Conservation (phyloP, 257 asterid species). For the Coffea canephora region DNA sequence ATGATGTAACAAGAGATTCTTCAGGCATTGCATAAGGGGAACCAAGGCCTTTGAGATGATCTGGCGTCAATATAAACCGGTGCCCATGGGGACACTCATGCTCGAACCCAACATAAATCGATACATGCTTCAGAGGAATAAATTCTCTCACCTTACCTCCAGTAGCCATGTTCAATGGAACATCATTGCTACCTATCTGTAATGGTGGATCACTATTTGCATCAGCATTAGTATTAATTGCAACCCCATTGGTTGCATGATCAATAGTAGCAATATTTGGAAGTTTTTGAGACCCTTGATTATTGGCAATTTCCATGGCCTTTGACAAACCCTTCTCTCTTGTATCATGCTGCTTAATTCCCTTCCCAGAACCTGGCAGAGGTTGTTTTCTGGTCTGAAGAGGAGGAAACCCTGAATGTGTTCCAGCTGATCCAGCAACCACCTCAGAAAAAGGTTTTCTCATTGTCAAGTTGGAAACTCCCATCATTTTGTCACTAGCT, state of each 20-base stretch:
- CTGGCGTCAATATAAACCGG: constrained; percentile 69
- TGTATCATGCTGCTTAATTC: constrained; percentile 38
- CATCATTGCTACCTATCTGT: constrained; percentile 40
- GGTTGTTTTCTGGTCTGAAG: constrained; percentile 61
- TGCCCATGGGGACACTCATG: constrained; percentile 96
- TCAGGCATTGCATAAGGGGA: constrained; percentile 51
- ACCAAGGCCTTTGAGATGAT: constrained; percentile 75
- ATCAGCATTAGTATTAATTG: constrained; percentile 23
- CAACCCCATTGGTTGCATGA: constrained; percentile 27
- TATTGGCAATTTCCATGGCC: constrained; percentile 32
- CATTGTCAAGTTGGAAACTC: constrained; percentile 51
- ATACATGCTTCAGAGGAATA: constrained; percentile 39
- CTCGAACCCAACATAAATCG: constrained; percentile 75
- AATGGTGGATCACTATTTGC: constrained; percentile 38
- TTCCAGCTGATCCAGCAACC: constrained; percentile 77
- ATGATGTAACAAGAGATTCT: constrained; percentile 40
- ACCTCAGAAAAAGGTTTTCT: constrained; percentile 92
- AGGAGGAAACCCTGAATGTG: constrained; percentile 72
- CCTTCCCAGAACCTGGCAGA: constrained; percentile 44
- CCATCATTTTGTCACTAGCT: constrained; percentile 40
- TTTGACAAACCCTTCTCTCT: constrained; percentile 34
- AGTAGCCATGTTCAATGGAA: constrained; percentile 32
- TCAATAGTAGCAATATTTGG: constrained; percentile 30
- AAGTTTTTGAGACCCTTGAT: constrained; percentile 41
- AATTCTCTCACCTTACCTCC: constrained; percentile 32